A percentile compares a stretch with the other conserved stretches of the same genome.
Evolutionary conservation across 306 rosid genomes (phyloP).

Genomic region (Hippophae tibetana): DNA sequence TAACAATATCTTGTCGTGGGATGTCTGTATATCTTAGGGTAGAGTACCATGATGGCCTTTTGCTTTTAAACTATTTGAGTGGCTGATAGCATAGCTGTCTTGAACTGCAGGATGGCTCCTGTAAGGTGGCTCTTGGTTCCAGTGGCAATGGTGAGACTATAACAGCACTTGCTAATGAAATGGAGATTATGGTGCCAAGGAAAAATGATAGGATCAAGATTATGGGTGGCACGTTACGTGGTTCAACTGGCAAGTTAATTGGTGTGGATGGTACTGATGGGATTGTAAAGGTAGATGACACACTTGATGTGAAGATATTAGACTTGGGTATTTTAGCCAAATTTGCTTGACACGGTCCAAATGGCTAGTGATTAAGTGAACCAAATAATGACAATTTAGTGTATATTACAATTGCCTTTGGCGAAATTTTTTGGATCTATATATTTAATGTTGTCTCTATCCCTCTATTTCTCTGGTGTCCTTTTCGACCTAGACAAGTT

Average conservation of each 20-base stretch:
- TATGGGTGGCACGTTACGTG: constrained; percentile 78
- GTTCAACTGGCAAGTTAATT: constrained; percentile 88
- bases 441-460: no score
- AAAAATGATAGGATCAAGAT: constrained; percentile 79
- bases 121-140: constrained; percentile 62
- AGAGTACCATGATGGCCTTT: background rate
- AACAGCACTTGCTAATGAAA: constrained; percentile 50
- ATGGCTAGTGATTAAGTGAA: background rate
- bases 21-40: background rate
- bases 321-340: constrained; percentile 79
- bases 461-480: no score
- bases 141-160: constrained; percentile 66
- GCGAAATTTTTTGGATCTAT: background rate
- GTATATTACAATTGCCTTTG: constrained; percentile 13
- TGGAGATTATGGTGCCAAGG: constrained; percentile 77
- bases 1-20: background rate
- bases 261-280: constrained; percentile 98
- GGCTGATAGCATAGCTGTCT: background rate
- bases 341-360: constrained; percentile 45
- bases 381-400: background rate
- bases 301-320: constrained; percentile 87
- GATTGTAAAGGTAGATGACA: constrained; percentile 86
- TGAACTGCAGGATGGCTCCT: constrained; percentile 72
- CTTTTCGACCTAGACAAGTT: no score
- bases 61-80: no score